Base-by-base conservation (phyloP, 192 early-diverging fungal genomes). In the Umbelopsis ramanniana region DNA sequence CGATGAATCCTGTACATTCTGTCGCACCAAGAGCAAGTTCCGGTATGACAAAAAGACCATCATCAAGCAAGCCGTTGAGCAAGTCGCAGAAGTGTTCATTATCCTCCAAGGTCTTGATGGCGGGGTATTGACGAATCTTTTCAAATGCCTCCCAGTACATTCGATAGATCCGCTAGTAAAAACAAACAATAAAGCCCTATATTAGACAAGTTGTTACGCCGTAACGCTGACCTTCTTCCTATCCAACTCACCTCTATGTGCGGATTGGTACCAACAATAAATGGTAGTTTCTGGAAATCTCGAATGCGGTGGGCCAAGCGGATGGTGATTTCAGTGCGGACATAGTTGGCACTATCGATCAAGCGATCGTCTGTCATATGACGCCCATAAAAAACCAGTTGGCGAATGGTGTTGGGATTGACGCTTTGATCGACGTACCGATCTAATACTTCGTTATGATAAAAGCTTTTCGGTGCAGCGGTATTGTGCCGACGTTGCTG, bases 71-170 rank as follows among this genome's bases (percentile, higher is more conserved):
- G 8, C 74, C 70, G 67, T 89, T 85, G 29, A 99, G 68, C 52
- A 90, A 78, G 22, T 91, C 88, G 81, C 95, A 97, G 73, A 94
- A 95, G 37, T 77, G 55, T 67, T 90, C 84, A 73, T 97, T 97
- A 63, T 96, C 92, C 57, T 95, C 90, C 52, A 96, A 74, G 3
- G 92, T 92, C 68, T 83, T 87, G 38, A 99, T 92, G 9, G 77
- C 75, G 11, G 89, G 86, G 38, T 95, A 79, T 67, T 83, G 79
- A 67, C 91, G 86, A 71, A 97, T 87, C 72, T 79, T 78, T 52
- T 97, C 95, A 78, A 99, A 97, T 0, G 96, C 93, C 23, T 90
- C 82, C 95, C 94, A 97, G 76, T 97, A 99, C 67, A 97, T 79
- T 52, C 90, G 83, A 57, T 99, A 97, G 29, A 63, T 63, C 33